Conservation (phyloP, 1,284 basidiomycete genomes). For the Lignosus rhinocerotis region DNA sequence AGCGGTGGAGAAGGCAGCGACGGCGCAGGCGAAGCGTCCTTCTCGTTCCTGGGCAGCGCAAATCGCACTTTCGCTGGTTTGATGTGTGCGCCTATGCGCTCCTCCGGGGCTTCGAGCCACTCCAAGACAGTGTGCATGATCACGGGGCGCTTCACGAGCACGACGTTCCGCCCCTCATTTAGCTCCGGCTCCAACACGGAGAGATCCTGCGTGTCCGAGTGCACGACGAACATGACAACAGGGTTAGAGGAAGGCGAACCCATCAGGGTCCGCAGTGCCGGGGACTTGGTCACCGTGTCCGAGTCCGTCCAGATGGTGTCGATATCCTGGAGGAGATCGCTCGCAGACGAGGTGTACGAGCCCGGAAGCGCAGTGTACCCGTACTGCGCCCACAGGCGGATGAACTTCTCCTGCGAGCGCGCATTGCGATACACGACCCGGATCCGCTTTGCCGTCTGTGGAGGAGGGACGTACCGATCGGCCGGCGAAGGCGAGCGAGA, state of each 20-base stretch:
- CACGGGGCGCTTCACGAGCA: constrained; percentile 33
- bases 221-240: constrained; percentile 26
- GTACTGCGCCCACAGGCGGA: constrained; percentile 25
- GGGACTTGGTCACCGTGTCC: constrained; percentile 23
- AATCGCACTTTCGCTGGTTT: constrained; percentile 26
- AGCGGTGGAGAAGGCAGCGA: background rate
- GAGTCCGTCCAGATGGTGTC: constrained; percentile 32
- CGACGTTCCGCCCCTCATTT: constrained; percentile 23
- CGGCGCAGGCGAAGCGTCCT: constrained; percentile 6
- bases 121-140: constrained; percentile 28
- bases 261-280: constrained; percentile 24
- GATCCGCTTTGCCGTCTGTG: constrained; percentile 18
- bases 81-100: constrained; percentile 25
- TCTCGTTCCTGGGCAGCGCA: constrained; percentile 20
- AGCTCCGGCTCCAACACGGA: constrained; percentile 26
- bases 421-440: constrained; percentile 27
- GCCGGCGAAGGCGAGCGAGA: constrained; percentile 15
- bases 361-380: constrained; percentile 21
- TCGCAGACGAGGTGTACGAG: constrained; percentile 5
- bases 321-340: constrained; percentile 22
- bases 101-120: constrained; percentile 25
- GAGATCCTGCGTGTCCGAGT: constrained; percentile 27
- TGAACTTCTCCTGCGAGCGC: constrained; percentile 25
- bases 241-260: background rate
- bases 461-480: background rate